Evolutionary conservation across 2,329 filamentous ascomycete genomes (phyloP).

Genomic region (Scolecobasidium constrictum): DNA sequence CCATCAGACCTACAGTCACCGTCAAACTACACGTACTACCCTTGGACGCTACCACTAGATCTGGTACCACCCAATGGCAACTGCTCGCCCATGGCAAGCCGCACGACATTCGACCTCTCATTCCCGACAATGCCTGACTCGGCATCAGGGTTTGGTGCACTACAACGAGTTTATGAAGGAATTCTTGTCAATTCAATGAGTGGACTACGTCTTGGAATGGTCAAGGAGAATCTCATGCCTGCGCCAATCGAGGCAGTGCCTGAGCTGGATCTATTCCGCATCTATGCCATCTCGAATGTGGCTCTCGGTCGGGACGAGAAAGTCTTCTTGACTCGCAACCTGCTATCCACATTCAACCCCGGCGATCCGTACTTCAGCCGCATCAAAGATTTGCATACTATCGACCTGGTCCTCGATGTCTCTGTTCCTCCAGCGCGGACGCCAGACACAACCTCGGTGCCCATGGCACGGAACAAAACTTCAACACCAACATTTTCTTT

Average conservation of each 20-base stretch:
- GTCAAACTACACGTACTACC: slow-evolving; percentile 76
- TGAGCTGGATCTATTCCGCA: slow-evolving; percentile 45
- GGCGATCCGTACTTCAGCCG: slow-evolving; percentile 77
- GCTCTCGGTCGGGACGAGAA: slow-evolving; percentile 80
- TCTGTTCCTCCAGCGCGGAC: background rate
- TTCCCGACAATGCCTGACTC: slow-evolving; percentile 48
- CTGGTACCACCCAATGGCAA: slow-evolving; percentile 67
- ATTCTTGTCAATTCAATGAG: slow-evolving; percentile 50
- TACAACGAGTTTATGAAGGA: slow-evolving; percentile 49
- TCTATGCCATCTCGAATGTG: slow-evolving; percentile 72
- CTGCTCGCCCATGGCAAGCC: slow-evolving; percentile 61
- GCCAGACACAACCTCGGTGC: background rate
- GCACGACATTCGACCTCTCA: slow-evolving; percentile 59
- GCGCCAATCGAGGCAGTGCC: slow-evolving; percentile 9
- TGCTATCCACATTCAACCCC: slow-evolving; percentile 56
- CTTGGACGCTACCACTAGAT: slow-evolving; percentile 76
- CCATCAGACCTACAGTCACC: slow-evolving; percentile 45
- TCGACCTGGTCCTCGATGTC: slow-evolving; percentile 62
- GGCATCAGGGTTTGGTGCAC: slow-evolving; percentile 32
- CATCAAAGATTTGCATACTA: slow-evolving; percentile 57
- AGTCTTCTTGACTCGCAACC: slow-evolving; percentile 66
- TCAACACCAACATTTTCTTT: slow-evolving; percentile 19
- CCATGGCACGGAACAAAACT: too few relatives aligned
- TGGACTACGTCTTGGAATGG: slow-evolving; percentile 53
- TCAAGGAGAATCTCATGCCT: slow-evolving; percentile 41